Evolutionary conservation across 495 filamentous ascomycete species (phyloP), one percentile per base, ranked within the genome.

Genomic region (Hypoxylon intermedium): DNA sequence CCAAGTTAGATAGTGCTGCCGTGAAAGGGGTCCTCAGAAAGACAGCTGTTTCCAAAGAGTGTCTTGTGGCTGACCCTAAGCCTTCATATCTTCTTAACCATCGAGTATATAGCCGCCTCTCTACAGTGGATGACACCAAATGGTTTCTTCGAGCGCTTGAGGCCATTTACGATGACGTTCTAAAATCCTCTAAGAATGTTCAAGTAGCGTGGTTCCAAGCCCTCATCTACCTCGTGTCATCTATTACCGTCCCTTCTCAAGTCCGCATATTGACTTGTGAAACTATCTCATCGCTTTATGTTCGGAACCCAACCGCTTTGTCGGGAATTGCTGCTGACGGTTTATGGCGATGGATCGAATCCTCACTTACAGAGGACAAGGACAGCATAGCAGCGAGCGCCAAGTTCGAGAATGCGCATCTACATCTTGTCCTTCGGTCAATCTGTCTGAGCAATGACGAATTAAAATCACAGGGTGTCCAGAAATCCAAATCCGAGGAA

Each of bases 71-170:
- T 12, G 82, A 83, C 9, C 84, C 90, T 0, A 97, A 93, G 68
- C 85, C 88, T 7, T 93, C 92, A 0, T 93, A 93, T 70, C 77
- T 97, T 5, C 79, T 98, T 0, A 96, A 91, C 67, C 84, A 86
- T 16, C 89, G 87, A 45, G 83, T 93, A 6, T 97, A 92, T 74
- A 82, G 87, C 28, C 96, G 95, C 67, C 69, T 97, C 13, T 72
- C 78, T 3, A 74, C 74, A 5, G 83, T 89, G 36, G 86, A 90
- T 15, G 94, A 97, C 60, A 74, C 90, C 20, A 77, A 75, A 43
- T 98, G 95, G 92, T 76, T 86, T 30, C 74, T 87, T 28, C 83
- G 89, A 50, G 85, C 89, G 33, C 80, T 98, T 42, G 73, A 81
- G 6, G 83, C 86, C 21, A 76, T 88, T 24, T 77, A 86, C 4